Conservation (phyloP, 768 basidiomycete genomes). For the Tylopilus intermedius region DNA sequence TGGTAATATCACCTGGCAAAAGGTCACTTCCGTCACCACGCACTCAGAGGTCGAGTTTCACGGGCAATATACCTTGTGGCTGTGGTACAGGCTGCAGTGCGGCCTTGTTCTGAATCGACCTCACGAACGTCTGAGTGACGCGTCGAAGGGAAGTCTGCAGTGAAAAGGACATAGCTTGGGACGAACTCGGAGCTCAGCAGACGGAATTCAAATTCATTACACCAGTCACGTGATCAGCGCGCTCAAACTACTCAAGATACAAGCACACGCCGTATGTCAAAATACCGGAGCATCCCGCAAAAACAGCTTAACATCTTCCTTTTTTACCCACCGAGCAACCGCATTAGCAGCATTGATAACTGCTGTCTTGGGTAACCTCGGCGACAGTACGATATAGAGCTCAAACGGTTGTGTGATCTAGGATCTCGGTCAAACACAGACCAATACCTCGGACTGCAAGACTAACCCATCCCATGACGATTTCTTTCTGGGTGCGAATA, state of each 20-base stretch:
- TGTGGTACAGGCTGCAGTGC: slow-evolving; percentile 18
- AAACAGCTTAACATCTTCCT: slow-evolving; percentile 78
- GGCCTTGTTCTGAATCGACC: slow-evolving; percentile 32
- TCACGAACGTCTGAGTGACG: slow-evolving; percentile 17
- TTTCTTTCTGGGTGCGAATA: slow-evolving; percentile 78
- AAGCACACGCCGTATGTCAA: slow-evolving; percentile 26
- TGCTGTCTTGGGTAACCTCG: slow-evolving; percentile 81
- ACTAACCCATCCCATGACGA: slow-evolving; percentile 91
- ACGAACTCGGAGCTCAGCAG: neutral
- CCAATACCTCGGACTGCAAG: neutral
- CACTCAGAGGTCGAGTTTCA: neutral
- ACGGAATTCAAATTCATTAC: neutral
- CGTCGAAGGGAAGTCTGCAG: slow-evolving; percentile 18
- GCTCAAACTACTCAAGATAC: too few relatives aligned
- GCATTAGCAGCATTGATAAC: slow-evolving; percentile 85
- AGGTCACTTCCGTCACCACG: slow-evolving; percentile 7
- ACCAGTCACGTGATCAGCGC: slow-evolving; percentile 16
- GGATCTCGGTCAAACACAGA: neutral
- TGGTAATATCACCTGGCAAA: slow-evolving; percentile 43
- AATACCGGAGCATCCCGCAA: slow-evolving; percentile 88
- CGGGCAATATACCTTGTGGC: slow-evolving; percentile 19
- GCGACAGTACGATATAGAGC: slow-evolving; percentile 79
- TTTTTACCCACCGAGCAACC: slow-evolving; percentile 86
- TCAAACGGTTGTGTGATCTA: slow-evolving; percentile 95
- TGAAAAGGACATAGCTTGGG: slow-evolving; percentile 20